Evolutionary conservation across 225 moss, liverwort and hornwort genomes (phyloP).

Genomic region (Thuidium tamariscinum): DNA sequence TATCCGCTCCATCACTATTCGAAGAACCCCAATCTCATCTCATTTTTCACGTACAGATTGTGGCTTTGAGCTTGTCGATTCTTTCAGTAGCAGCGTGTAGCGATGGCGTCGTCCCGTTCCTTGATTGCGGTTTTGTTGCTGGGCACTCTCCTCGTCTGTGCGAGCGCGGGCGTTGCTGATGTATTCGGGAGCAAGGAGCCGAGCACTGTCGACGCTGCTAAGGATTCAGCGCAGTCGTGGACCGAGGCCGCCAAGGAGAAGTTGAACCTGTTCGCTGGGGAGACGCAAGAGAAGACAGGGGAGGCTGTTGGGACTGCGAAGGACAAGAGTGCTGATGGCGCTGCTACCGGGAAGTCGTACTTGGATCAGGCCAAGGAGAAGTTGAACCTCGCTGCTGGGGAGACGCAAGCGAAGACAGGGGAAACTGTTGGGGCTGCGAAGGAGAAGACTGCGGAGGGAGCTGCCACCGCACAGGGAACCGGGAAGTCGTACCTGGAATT

Average conservation of each 20-base stretch:
- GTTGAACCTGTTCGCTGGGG: not conserved
- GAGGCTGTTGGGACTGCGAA: not conserved
- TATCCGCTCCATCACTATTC: not conserved
- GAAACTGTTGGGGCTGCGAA: not conserved
- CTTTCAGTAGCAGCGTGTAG: not conserved
- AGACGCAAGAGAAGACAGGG: not conserved
- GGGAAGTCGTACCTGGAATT: not conserved
- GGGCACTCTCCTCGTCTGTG: not conserved
- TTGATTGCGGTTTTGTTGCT: not conserved
- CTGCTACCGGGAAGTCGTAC: not conserved
- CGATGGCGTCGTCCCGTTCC: conserved; percentile 7
- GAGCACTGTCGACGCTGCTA: not conserved
- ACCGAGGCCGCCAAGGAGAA: conserved; percentile 6
- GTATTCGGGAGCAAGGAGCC: not conserved
- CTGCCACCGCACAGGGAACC: not conserved
- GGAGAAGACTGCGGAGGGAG: not conserved
- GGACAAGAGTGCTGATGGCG: not conserved
- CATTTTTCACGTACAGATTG: not conserved
- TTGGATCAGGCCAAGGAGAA: conserved; percentile 10
- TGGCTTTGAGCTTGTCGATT: not conserved
- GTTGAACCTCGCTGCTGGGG: not conserved
- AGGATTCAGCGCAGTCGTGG: not conserved
- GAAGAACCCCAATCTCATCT: not conserved
- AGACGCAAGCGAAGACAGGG: not conserved
- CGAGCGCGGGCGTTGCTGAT: not conserved